Evolutionary conservation across 352 stramenopile species (phyloP), one percentile per base, ranked within the genome.

Genomic region (Phytophthora multivora): DNA sequence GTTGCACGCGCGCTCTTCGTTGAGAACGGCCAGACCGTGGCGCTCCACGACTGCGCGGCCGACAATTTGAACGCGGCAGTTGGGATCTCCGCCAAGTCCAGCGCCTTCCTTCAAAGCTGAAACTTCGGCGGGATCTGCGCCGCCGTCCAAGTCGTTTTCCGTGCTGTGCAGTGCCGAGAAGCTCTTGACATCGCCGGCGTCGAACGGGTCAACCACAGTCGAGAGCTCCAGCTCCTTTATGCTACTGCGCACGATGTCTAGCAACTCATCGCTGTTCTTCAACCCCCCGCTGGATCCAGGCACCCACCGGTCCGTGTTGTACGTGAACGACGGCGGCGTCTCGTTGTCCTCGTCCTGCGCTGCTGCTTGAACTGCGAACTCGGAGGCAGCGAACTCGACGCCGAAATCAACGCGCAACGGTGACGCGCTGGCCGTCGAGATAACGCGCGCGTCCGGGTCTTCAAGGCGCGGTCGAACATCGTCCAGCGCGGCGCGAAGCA

Each of bases 251-350:
- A 90, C 53, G 41, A 88, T 77, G 19, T 88, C 77, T 15, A 88
- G 43, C 56, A 91, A 57, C 33, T 91, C 84, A 16, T 88, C 79
- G 26, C 80, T 90, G 54, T 40, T 82, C 45, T 90, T 81, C 26
- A 88, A 33, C 6, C 59, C 47, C 0, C 74, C 79, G 26, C 49
- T 73, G 2, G 78, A 88, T 0, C 75, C 80, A 4, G 70, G 36
- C 13, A 87, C 62, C 84, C 84, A 91, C 43, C 81, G 75, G 55
- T 90, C 80, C 10, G 71, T 86, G 55, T 93, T 88, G 71, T 93
- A 93, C 18, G 69, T 79, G 43, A 68, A 78, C 23, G 48, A 53
- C n/a, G 19, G 42, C 47, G 23, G 13, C 15, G 33, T 50, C 26
- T 64, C 38, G 42, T 57, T 36, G 25, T 59, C 52, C 10, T 59